Percentiles rank a stretch among this genome's conserved stretches.
Evolutionary conservation across 805 yeast genomes (phyloP).

Genomic region (Blastobotrys mokoenaii): DNA sequence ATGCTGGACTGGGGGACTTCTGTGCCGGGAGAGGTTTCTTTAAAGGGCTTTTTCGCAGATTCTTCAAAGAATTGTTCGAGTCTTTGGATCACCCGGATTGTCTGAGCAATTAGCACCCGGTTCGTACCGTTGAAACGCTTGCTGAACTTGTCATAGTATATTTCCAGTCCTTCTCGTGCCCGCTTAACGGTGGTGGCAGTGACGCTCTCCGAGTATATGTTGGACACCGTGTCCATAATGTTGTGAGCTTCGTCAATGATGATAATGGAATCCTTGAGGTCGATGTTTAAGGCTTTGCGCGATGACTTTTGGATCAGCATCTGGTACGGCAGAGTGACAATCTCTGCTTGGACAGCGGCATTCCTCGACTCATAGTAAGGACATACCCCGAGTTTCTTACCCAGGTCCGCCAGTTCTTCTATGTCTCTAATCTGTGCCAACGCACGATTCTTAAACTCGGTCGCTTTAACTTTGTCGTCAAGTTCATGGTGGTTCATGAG

Average conservation of each 20-base stretch:
- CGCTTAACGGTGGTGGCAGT: constrained; percentile 39
- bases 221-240: constrained; percentile 63
- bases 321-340: constrained; percentile 81
- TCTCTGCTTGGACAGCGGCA: constrained; percentile 53
- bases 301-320: constrained; percentile 54
- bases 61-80: constrained; percentile 40
- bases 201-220: constrained; percentile 57
- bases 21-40: constrained; percentile 41
- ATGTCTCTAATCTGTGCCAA: constrained; percentile 60
- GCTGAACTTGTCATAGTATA: constrained; percentile 54
- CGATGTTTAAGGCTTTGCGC: constrained; percentile 49
- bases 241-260: constrained; percentile 93
- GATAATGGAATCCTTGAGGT: constrained; percentile 55
- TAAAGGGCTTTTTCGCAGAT: constrained; percentile 16
- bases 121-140: constrained; percentile 61
- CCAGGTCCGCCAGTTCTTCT: constrained; percentile 64
- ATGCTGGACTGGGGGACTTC: constrained; percentile 45
- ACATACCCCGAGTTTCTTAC: constrained; percentile 50
- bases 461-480: constrained; percentile 26
- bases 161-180: constrained; percentile 41
- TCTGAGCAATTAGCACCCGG: constrained; percentile 56
- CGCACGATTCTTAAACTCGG: constrained; percentile 45
- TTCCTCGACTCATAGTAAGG: constrained; percentile 74
- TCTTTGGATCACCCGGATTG: constrained; percentile 47
- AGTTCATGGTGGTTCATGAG: constrained; percentile 31